These are phyloP conservation scores for Exserohilum turcica DNA, from an alignment of 2,329 filamentous ascomycete genomes.

Conservation along the genomic window DNA sequence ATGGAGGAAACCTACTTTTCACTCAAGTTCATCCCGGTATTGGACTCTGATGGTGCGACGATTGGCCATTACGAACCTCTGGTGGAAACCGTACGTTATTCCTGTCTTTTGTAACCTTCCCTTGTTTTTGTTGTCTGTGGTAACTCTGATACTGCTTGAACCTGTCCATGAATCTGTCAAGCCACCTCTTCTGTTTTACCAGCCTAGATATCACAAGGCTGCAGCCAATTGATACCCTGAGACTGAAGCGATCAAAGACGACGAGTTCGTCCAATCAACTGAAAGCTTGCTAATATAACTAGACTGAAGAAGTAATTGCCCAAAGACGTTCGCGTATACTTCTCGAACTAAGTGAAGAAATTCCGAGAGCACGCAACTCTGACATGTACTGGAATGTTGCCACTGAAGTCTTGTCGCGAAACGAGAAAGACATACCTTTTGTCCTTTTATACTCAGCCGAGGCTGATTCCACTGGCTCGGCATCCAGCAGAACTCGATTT, in stretches of 20 bases:
- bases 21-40: conserved; percentile 75
- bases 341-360: conserved; percentile 60
- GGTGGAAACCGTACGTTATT: conserved; percentile 69
- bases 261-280: neutral
- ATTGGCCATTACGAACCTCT: conserved; percentile 76
- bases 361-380: conserved; percentile 70
- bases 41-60: conserved; percentile 71
- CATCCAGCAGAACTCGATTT: conserved; percentile 12
- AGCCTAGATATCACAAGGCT: neutral
- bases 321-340: conserved; percentile 17
- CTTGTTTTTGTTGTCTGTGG: neutral
- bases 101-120: neutral
- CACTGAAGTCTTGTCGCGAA: conserved; percentile 69
- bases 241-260: neutral
- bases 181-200: neutral
- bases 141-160: neutral
- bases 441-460: conserved; percentile 35
- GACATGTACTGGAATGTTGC: conserved; percentile 73
- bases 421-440: conserved; percentile 57
- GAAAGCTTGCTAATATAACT: neutral
- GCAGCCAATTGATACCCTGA: neutral
- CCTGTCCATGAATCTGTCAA: too few relatives aligned
- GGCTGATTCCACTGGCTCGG: conserved; percentile 8
- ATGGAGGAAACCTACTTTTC: conserved; percentile 80
- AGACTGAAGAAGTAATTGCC: conserved; percentile 19